Base-by-base conservation (phyloP, 192 early-diverging fungal genomes). In the Coemansia sp. region DNA sequence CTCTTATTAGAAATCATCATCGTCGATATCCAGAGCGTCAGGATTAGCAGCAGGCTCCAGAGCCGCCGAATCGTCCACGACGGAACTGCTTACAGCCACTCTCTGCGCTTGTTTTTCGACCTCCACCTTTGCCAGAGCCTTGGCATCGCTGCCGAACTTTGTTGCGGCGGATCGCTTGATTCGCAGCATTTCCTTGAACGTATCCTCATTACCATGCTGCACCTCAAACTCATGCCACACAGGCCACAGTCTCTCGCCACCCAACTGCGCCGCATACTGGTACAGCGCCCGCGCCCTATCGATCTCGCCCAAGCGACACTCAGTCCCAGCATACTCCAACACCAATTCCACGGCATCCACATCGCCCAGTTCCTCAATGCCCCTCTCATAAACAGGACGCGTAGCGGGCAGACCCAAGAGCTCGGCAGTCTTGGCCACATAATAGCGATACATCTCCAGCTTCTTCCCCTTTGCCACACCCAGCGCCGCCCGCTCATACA, bases 201-300 rank as follows among this genome's bases (percentile, higher is more conserved):
- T 95, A 48, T 98, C 95, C 72, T 99, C 96, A 72, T 95, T 97
- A 34, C 97, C 97, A 66, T 95, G 91, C 63, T 91, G 88, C 13
- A 97, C 94, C 85, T 99, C 97, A 74, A 98, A 99, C 59, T 94
- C 91, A 63, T 95, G 92, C 97, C 97, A 99, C 31, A 69, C 72
- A 59, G 90, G 81, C 97, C 97, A 97, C 26, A 85, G 81, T 26
- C 7, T n/a, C 0, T 35, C 33, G 69, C 97, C 94, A 50, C 86
- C 89, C 69, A 98, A 88, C 76, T 95, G 95, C 23, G 89, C 85
- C 11, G 89, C 90, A 73, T 96, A 95, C 16, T 83, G 89, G 69
- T 87, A 93, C 62, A 99, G 84, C 11, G 89, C 95, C 13, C 97
- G 79, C 3, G 97, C 94, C 33, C 97, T 89, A 68, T 98, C 96